Evolutionary conservation across 108 stramenopile species (phyloP), one percentile per base, ranked within the genome.

Genomic region (Schizochytrium sp.): DNA sequence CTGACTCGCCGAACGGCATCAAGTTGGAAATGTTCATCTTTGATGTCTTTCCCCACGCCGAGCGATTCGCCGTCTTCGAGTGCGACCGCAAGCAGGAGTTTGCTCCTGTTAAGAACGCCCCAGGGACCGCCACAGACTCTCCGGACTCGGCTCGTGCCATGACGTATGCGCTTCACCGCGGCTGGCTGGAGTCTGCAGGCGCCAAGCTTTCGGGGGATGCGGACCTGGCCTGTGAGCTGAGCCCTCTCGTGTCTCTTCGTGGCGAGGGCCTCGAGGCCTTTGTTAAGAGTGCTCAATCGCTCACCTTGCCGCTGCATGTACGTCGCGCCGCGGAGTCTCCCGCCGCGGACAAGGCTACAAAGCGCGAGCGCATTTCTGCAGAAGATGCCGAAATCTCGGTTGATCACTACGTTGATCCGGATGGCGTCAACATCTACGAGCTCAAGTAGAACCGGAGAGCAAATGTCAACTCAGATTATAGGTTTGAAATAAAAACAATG

Each of bases 1-100:
- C 97, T 25, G 14, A 87, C 25, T 57, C 89, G 58, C 94, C 95
- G 90, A 98, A 97, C 90, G 99, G 98, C n/a, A 95, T 99, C 93
- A 99, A 99, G 91, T 89, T 99, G 72, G 99, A 99, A 90, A 94
- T 95, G 14, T 99, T 99, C 93, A 98, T 99, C 69, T 99, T 99
- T 92, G 99, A 99, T 91, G 97, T 98, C 8, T 98, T 99, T 72
- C 96, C 97, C 21, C 93, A 96, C 4, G 95, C 97, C 12, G 88
- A 93, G 72, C 87, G 87, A 16, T 96, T 98, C 96, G 97, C 95
- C 5, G 95, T 98, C 5, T 90, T 96, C 87, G 98, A 98, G 89
- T 96, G 97, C 2, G 59, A 89, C n/a, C 94, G 99, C 55, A 91
- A 91, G 19, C 95, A 96, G n/a, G 98, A 98, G 92, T 99, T 99